phyloP scores from a whole-genome alignment of 148 eudicot genomes.

The Fagopyrum tataricum region DNA sequence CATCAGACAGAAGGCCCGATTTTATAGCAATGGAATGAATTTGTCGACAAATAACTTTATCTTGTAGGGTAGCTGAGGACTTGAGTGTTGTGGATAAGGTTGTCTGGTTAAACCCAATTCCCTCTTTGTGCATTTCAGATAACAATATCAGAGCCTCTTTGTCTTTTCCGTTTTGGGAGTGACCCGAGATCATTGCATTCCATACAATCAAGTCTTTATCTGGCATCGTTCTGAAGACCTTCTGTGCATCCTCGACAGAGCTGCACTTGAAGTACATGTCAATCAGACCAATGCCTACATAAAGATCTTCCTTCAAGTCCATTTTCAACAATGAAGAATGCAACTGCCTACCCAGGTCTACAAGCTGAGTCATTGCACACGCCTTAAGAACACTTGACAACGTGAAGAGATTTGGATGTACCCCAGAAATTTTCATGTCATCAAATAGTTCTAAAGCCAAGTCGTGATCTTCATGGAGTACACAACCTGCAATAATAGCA shows the following conservation, averaged over 20 bases:
- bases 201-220: slow-evolving; percentile 46
- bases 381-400: slow-evolving; percentile 73
- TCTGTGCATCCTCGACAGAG: slow-evolving; percentile 42
- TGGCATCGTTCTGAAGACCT: slow-evolving; percentile 35
- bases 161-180: slow-evolving; percentile 37
- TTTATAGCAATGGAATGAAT: slow-evolving; percentile 49
- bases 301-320: slow-evolving; percentile 42
- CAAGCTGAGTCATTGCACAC: slow-evolving; percentile 49
- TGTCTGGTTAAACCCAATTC: slow-evolving; percentile 44
- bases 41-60: slow-evolving; percentile 30
- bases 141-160: slow-evolving; percentile 39
- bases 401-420: slow-evolving; percentile 53
- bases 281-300: slow-evolving; percentile 50
- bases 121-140: slow-evolving; percentile 32
- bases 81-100: slow-evolving; percentile 55
- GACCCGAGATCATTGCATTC: slow-evolving; percentile 64
- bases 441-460: slow-evolving; percentile 51
- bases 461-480: slow-evolving; percentile 46
- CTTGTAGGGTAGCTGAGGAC: slow-evolving; percentile 41
- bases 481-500: slow-evolving; percentile 69
- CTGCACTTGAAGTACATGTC: slow-evolving; percentile 70
- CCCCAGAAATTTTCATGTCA: slow-evolving; percentile 46
- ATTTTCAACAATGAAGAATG: slow-evolving; percentile 55
- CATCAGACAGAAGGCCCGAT: slow-evolving; percentile 42
- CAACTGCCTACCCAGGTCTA: slow-evolving; percentile 51